Percentiles rank a stretch among this genome's conserved stretches.
These are phyloP conservation scores for Trypanosoma rangeli DNA, from an alignment of 208 protist species.

Conservation along the genomic window DNA sequence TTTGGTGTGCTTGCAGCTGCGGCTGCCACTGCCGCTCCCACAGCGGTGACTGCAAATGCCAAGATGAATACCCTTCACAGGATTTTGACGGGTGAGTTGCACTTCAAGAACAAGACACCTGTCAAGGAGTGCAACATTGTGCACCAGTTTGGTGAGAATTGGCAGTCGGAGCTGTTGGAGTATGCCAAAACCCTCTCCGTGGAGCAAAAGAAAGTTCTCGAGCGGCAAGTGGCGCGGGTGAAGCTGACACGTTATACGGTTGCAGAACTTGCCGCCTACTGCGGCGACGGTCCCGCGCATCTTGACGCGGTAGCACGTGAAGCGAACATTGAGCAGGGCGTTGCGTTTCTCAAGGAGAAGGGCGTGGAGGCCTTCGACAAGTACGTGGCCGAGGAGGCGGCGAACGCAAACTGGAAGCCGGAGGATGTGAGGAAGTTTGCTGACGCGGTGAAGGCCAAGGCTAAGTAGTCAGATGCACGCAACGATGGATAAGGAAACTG, in stretches of 20 bases:
- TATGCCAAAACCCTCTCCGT: conserved; percentile 74
- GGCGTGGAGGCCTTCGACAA: conserved; percentile 73
- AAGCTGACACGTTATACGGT: conserved; percentile 87
- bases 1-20: conserved; percentile 41
- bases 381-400: conserved; percentile 76
- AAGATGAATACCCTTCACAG: conserved; percentile 88
- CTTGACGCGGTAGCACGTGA: conserved; percentile 73
- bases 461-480: conserved; percentile 40
- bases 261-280: conserved; percentile 82
- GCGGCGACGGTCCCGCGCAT: conserved; percentile 64
- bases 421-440: conserved; percentile 76
- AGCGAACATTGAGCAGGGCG: conserved; percentile 74
- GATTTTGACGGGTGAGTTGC: conserved; percentile 78
- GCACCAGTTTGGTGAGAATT: conserved; percentile 86
- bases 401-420: conserved; percentile 84
- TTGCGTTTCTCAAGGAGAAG: conserved; percentile 60
- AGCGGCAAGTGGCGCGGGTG: conserved; percentile 79
- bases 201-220: conserved; percentile 66
- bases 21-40: conserved; percentile 35
- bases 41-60: conserved; percentile 36
- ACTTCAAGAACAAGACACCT: conserved; percentile 83
- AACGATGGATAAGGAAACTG: not conserved
- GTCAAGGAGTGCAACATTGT: conserved; percentile 89
- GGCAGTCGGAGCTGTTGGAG: conserved; percentile 61
- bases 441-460: conserved; percentile 73